Evolutionary conservation across 2,329 filamentous ascomycete species (phyloP), one percentile per base, ranked within the genome.

Genomic region (Leptosphaerulina australis): DNA sequence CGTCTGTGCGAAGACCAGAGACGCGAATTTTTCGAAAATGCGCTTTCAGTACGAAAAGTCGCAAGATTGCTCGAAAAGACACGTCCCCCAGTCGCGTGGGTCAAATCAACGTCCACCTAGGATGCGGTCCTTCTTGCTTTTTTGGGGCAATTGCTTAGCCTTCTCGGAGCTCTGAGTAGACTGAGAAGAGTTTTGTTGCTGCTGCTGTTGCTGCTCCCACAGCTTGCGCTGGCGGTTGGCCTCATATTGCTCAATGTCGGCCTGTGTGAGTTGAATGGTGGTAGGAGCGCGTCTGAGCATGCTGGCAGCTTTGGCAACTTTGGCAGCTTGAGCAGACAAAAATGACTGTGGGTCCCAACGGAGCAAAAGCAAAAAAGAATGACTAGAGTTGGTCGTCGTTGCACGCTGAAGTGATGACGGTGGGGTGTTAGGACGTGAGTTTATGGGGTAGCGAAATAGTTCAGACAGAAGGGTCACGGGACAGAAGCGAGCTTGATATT

Each of bases 271-370:
- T 45, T 81, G 77, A 55, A 91, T 83, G 11, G 82, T 82, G 36
- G 88, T 91, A 9, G 87, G 81, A 12, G 83, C 81, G 35, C 87
- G 83, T 61, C 85, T 84, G 60, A 88, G 83, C 85, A 88, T 86
- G 6, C 26, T 72, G 53, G 28, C 25, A 17, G 34, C 7, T 2
- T 21, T 33, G 39, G 17, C 2, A 18, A 3, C 18, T 37, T 30
- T 24, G 14, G n/a, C 21, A 14, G 34, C n/a, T 43, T 36, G 17
- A 21, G 18, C 29, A 26, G 15, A 35, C 3, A 20, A 20, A 26
- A 31, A 36, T 14, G 38, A 47, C 50, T 25, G 34, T 50, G 17
- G 25, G 20, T 35, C 33, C 28, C 22, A 33, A 12, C 25, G 38
- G 34, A 39, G 34, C 33, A 15, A 34, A 25, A 29, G 11, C 26